Conservation (phyloP, 495 filamentous ascomycete species). For the Hypoxylon rickii region DNA sequence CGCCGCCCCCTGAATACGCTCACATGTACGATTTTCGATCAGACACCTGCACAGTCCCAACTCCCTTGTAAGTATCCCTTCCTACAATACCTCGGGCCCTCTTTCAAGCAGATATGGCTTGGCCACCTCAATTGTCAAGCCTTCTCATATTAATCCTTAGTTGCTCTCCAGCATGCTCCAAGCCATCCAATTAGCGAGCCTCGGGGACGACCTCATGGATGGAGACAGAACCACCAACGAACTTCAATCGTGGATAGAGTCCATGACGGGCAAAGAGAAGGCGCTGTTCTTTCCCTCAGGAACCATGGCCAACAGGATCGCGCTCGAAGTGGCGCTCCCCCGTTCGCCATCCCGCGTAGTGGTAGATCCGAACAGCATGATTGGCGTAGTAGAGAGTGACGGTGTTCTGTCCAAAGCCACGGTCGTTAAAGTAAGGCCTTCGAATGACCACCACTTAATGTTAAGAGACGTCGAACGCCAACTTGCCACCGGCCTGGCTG, state of each 20-base stretch:
- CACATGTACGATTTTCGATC: neutral
- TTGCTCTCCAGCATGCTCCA: slow-evolving; percentile 69
- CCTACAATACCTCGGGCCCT: no score
- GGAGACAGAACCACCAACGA: slow-evolving; percentile 71
- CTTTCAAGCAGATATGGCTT: no score
- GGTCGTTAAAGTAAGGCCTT: neutral
- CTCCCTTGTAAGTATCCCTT: neutral
- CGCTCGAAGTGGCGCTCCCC: slow-evolving; percentile 59
- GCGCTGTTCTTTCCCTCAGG: slow-evolving; percentile 73
- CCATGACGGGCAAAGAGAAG: slow-evolving; percentile 64
- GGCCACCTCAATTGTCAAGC: no score
- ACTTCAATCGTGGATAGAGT: slow-evolving; percentile 64
- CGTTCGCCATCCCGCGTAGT: slow-evolving; percentile 49
- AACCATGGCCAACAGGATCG: slow-evolving; percentile 76
- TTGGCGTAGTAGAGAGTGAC: neutral
- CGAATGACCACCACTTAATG: neutral
- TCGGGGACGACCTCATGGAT: slow-evolving; percentile 74
- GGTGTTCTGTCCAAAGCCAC: neutral
- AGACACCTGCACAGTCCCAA: neutral
- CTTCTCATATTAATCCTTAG: no score
- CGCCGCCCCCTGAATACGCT: neutral
- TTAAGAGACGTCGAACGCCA: neutral
- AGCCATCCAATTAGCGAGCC: slow-evolving; percentile 50
- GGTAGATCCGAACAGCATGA: neutral
- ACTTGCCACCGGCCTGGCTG: neutral